These are phyloP conservation scores for Cercospora nicotianae DNA, from an alignment of 2,329 filamentous ascomycete genomes.

Conservation along the genomic window DNA sequence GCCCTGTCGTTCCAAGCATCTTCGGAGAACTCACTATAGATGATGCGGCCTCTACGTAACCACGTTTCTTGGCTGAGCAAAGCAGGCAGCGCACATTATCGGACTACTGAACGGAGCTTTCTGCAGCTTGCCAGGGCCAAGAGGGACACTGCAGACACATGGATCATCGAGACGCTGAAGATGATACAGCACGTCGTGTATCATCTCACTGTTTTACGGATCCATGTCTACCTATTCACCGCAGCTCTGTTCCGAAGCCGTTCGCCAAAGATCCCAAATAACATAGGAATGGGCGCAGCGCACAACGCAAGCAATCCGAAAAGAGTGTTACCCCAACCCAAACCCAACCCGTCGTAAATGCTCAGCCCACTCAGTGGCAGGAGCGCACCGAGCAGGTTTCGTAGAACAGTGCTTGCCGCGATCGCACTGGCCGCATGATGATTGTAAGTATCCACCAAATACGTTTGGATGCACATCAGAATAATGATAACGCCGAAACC, in stretches of 20 bases:
- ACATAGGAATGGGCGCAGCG: conserved; percentile 46
- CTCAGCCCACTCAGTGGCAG: conserved; percentile 56
- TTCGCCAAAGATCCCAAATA: conserved; percentile 50
- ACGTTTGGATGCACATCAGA: conserved; percentile 46
- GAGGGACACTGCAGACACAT: too few relatives aligned
- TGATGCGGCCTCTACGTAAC: too few relatives aligned
- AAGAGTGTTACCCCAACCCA: conserved; percentile 61
- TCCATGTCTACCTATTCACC: too few relatives aligned
- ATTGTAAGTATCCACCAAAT: conserved; percentile 63
- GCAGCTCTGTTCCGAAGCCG: conserved; percentile 32
- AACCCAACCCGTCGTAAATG: conserved; percentile 61
- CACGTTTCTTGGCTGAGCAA: too few relatives aligned
- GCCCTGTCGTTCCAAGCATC: too few relatives aligned
- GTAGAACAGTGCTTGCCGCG: conserved; percentile 62
- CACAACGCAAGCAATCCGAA: conserved; percentile 53
- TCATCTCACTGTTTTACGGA: too few relatives aligned
- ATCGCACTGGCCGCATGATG: conserved; percentile 62
- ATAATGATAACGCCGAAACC: conserved; percentile 27
- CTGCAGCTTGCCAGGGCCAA: too few relatives aligned
- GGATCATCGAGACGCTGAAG: too few relatives aligned
- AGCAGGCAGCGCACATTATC: too few relatives aligned
- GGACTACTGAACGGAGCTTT: too few relatives aligned
- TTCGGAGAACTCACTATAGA: too few relatives aligned
- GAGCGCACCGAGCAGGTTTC: conserved; percentile 55
- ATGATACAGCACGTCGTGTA: too few relatives aligned